Percentiles rank a stretch among this genome's conserved stretches.
These are phyloP conservation scores for Ophidiomyces ophidiicola DNA, from an alignment of 2,329 filamentous ascomycete genomes.

Conservation along the genomic window DNA sequence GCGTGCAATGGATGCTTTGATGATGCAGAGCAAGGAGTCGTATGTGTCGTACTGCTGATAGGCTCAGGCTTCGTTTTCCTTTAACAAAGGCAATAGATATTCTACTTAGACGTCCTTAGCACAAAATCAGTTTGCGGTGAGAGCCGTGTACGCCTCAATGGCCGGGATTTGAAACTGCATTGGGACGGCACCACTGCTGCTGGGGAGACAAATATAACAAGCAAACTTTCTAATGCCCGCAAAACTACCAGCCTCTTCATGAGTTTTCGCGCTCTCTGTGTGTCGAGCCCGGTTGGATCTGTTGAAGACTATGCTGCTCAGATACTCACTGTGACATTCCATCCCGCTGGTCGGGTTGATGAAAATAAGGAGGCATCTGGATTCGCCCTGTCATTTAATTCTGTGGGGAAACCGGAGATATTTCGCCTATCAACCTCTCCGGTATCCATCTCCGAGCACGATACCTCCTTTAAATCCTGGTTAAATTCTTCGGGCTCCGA, in stretches of 20 bases:
- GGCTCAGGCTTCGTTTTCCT: not conserved
- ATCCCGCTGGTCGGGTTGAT: conserved; percentile 15
- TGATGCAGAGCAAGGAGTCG: conserved; percentile 12
- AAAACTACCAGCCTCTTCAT: conserved; percentile 16
- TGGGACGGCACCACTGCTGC: conserved; percentile 19
- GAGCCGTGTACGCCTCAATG: conserved; percentile 22
- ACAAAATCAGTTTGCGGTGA: conserved; percentile 21
- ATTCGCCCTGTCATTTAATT: conserved; percentile 25
- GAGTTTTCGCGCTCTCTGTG: conserved; percentile 21
- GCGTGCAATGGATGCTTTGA: conserved; percentile 18
- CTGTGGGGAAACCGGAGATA: conserved; percentile 20
- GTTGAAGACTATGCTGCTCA: conserved; percentile 18
- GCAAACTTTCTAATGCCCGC: conserved; percentile 15
- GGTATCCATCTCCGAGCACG: conserved; percentile 16
- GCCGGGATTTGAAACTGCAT: conserved; percentile 17
- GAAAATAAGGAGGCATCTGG: conserved; percentile 20
- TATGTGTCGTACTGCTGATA: conserved; percentile 9
- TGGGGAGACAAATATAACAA: conserved; percentile 20
- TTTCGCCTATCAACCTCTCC: conserved; percentile 21
- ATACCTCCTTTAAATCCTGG: conserved; percentile 19
- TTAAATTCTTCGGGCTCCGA: conserved; percentile 12
- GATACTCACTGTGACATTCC: conserved; percentile 22
- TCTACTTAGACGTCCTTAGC: conserved; percentile 20
- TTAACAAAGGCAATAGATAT: conserved; percentile 18
- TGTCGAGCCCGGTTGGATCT: conserved; percentile 17